These are phyloP conservation scores for Chytriomyces sp. DNA, from an alignment of 192 early-diverging fungal genomes.

Conservation along the genomic window DNA sequence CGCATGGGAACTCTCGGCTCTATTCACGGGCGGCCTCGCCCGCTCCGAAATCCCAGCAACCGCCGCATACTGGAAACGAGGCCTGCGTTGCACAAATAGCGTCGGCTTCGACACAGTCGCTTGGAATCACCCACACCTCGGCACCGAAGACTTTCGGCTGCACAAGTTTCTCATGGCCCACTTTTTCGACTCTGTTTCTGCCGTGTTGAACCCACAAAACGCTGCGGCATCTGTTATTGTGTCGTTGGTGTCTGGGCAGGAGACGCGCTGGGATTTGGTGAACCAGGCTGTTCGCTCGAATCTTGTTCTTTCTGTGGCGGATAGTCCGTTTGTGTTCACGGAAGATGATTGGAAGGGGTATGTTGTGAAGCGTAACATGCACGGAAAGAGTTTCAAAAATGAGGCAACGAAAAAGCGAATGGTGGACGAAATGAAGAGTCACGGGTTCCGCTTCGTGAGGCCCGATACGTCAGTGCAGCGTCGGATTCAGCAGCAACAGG, in stretches of 20 bases:
- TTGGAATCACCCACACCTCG: constrained; percentile 68
- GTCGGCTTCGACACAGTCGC: constrained; percentile 46
- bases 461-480: neutral
- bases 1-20: constrained; percentile 57
- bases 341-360: constrained; percentile 58
- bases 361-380: constrained; percentile 59
- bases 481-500: neutral
- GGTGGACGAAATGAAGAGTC: constrained; percentile 52
- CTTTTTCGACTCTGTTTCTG: constrained; percentile 51
- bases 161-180: constrained; percentile 65
- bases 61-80: constrained; percentile 8
- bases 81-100: constrained; percentile 11
- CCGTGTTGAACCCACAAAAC: constrained; percentile 33
- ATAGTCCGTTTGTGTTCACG: constrained; percentile 43
- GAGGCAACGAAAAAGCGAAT: constrained; percentile 48
- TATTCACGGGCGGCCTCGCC: neutral
- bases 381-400: constrained; percentile 62
- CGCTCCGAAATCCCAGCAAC: neutral
- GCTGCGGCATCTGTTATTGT: constrained; percentile 42
- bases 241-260: constrained; percentile 58
- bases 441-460: constrained; percentile 47
- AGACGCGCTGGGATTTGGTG: constrained; percentile 58
- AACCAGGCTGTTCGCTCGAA: constrained; percentile 44
- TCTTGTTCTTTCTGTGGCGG: constrained; percentile 35
- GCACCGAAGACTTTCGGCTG: constrained; percentile 64